A percentile compares a stretch with the other conserved stretches of the same genome.
These are phyloP conservation scores for Poteriospumella lacustris DNA, from an alignment of 108 stramenopile genomes.

Conservation along the genomic window DNA sequence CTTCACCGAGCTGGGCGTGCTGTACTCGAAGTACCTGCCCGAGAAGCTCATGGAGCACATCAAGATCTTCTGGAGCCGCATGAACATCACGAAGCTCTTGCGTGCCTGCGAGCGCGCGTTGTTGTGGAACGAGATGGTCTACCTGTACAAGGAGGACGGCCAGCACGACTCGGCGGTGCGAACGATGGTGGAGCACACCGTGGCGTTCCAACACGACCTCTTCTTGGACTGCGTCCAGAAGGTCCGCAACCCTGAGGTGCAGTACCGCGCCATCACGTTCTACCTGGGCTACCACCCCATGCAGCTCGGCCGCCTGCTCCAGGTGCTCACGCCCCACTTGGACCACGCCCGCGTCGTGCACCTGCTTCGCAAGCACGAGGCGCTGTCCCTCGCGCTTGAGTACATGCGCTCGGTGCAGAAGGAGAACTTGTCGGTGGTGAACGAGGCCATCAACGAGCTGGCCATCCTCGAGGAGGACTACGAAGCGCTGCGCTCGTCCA, in stretches of 20 bases:
- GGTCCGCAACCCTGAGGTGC: conserved; percentile 93
- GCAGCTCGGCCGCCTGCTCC: conserved; percentile 83
- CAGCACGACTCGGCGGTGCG: conserved; percentile 90
- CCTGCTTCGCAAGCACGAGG: conserved; percentile 85
- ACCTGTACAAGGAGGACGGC: conserved; percentile 92
- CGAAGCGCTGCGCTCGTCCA: conserved; percentile 80
- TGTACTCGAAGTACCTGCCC: conserved; percentile 97
- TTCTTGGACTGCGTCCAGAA: conserved; percentile 91
- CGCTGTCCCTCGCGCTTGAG: conserved; percentile 78
- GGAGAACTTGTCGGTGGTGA: conserved; percentile 89
- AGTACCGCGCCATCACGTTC: conserved; percentile 94
- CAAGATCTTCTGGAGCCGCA: conserved; percentile 94
- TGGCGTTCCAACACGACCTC: conserved; percentile 85
- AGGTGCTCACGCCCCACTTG: conserved; percentile 80
- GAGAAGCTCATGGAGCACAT: conserved; percentile 98
- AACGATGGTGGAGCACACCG: conserved; percentile 93
- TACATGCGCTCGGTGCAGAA: conserved; percentile 96
- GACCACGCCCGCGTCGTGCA: conserved; percentile 97
- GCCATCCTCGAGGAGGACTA: conserved; percentile 97
- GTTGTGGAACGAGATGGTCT: conserved; percentile 89
- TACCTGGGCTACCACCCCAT: conserved; percentile 82
- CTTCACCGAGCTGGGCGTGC: conserved; percentile 96
- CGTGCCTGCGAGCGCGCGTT: conserved; percentile 95
- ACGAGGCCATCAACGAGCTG: conserved; percentile 96
- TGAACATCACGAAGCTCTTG: conserved; percentile 96